Percentiles rank a stretch among this genome's conserved stretches.
These are phyloP conservation scores for Xylaria sp. DNA, from an alignment of 2,329 filamentous ascomycete species.

Conservation along the genomic window DNA sequence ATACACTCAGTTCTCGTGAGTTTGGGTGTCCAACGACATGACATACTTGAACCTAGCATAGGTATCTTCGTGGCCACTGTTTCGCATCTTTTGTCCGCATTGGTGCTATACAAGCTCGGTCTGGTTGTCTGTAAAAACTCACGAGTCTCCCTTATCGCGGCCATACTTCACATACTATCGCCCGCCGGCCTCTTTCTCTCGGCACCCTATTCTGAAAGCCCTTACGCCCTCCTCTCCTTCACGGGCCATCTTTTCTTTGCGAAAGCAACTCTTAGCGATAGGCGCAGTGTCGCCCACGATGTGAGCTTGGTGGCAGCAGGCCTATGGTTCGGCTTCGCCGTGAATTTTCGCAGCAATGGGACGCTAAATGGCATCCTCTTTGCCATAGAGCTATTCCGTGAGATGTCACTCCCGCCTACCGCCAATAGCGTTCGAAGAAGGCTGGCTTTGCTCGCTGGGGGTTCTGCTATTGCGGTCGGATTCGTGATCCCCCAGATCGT, in stretches of 20 bases:
- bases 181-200: conserved; percentile 91
- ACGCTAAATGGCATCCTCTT: conserved; percentile 84
- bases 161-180: conserved; percentile 82
- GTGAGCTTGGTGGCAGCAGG: conserved; percentile 70
- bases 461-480: conserved; percentile 73
- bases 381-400: conserved; percentile 60
- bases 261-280: conserved; percentile 54
- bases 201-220: conserved; percentile 83
- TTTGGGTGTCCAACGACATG: conserved; percentile 42
- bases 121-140: conserved; percentile 62
- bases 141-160: conserved; percentile 74
- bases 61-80: conserved; percentile 75
- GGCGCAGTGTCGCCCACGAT: conserved; percentile 54
- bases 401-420: conserved; percentile 53
- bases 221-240: conserved; percentile 83
- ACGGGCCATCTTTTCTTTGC: conserved; percentile 77
- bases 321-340: conserved; percentile 75
- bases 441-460: conserved; percentile 70
- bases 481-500: conserved; percentile 77
- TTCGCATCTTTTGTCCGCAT: conserved; percentile 80
- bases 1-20: conserved; percentile 41
- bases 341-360: conserved; percentile 84
- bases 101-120: conserved; percentile 77
- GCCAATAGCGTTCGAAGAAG: conserved; percentile 63
- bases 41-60: conserved; percentile 58